Evolutionary conservation across 2,329 filamentous ascomycete species (phyloP).

Genomic region (Pseudovirgaria hyperparasitica): DNA sequence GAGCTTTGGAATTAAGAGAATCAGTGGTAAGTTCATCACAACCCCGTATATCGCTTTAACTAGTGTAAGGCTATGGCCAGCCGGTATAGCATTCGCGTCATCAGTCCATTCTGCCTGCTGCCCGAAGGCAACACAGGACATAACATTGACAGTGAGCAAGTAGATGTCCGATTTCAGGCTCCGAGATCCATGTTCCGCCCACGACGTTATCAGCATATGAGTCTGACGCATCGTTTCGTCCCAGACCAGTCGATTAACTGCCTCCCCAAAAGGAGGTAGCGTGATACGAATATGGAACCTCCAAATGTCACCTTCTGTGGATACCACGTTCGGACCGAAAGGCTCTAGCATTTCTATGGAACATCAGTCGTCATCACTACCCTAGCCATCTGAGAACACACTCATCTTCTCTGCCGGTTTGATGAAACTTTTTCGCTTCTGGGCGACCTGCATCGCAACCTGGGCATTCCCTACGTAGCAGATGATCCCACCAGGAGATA

Average conservation of each 20-base stretch:
- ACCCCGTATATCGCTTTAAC: no score
- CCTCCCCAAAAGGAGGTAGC: conserved; percentile 1
- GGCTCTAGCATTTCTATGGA: conserved; percentile 3
- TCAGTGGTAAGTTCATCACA: no score
- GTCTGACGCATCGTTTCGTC: conserved; percentile 2
- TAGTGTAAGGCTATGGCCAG: no score
- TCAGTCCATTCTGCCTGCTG: neutral
- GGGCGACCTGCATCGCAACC: neutral
- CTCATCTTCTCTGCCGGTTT: conserved; percentile 3
- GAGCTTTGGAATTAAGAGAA: no score
- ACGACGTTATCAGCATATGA: neutral
- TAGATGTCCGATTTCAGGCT: conserved; percentile 1
- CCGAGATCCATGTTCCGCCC: neutral
- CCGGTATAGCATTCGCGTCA: neutral
- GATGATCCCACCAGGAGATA: conserved; percentile 2
- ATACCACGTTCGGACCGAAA: conserved; percentile 3
- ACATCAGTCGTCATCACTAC: no score
- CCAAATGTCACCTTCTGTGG: conserved; percentile 1
- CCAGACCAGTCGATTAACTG: conserved; percentile 2
- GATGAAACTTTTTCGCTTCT: conserved; percentile 1
- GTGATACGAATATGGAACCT: conserved; percentile 3
- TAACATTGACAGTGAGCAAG: conserved; percentile 2
- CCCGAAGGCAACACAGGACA: conserved; percentile 2
- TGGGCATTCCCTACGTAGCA: conserved; percentile 1
- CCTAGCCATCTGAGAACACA: no score